Evolutionary conservation across 2,329 filamentous ascomycete genomes (phyloP).

Genomic region (Blastomyces percursus): DNA sequence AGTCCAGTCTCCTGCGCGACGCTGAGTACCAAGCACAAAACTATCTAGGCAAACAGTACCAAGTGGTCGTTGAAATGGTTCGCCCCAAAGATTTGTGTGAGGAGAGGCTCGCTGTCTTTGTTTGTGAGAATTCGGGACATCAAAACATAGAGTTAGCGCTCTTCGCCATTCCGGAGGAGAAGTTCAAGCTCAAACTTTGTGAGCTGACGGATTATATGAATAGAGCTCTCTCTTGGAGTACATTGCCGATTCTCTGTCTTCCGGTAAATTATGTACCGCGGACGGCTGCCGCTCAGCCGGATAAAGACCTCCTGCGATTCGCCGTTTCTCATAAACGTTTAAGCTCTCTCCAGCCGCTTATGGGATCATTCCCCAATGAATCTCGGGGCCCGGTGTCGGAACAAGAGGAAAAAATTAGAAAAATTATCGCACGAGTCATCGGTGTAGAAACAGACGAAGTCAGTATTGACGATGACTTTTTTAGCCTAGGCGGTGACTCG

Average conservation of each 20-base stretch:
- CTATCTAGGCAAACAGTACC: conserved; percentile 3
- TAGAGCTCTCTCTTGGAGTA: neutral
- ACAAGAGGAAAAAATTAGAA: neutral
- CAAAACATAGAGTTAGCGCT: neutral
- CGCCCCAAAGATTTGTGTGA: neutral
- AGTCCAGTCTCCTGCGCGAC: neutral
- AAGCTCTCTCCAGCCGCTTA: neutral
- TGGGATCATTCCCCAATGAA: neutral
- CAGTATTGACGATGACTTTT: conserved; percentile 4
- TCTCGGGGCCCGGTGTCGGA: neutral
- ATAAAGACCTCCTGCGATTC: neutral
- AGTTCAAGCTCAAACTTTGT: neutral
- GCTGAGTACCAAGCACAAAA: conserved; percentile 4
- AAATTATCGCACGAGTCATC: neutral
- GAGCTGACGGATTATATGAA: conserved; percentile 2
- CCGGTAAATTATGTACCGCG: neutral
- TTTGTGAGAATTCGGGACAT: neutral
- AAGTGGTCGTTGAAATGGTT: conserved; percentile 6
- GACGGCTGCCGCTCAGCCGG: neutral
- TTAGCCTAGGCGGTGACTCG: conserved; percentile 4
- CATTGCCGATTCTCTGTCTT: neutral
- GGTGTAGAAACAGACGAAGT: neutral
- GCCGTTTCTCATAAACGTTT: neutral
- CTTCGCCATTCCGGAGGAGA: neutral
- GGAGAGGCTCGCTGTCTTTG: conserved; percentile 5